phyloP scores from a whole-genome alignment of 176 grass and related monocot genomes.

The Avena eriantha region DNA sequence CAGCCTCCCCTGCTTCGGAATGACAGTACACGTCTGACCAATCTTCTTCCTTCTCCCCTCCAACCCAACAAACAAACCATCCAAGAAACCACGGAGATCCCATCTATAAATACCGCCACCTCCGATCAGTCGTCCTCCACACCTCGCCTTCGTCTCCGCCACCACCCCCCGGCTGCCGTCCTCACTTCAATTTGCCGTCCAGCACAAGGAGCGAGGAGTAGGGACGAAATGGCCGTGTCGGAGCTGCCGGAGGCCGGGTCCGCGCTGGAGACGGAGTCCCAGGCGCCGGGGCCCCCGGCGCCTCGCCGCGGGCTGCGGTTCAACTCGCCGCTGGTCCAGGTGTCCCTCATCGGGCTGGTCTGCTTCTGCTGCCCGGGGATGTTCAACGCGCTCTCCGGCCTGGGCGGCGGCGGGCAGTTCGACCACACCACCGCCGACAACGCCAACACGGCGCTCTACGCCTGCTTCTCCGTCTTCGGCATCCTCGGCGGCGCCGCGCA shows the following conservation, averaged over 20 bases:
- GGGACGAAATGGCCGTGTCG: constrained; percentile 13
- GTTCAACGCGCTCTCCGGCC: constrained; percentile 97
- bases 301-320: constrained; percentile 40
- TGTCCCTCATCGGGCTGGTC: constrained; percentile 71
- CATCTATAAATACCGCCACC: constrained; percentile 27
- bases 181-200: background rate
- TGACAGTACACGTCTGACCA: background rate
- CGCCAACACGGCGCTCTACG: constrained; percentile 95
- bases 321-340: constrained; percentile 89
- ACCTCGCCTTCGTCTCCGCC: constrained; percentile 8
- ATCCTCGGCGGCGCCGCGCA: constrained; percentile 75
- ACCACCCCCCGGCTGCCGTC: background rate
- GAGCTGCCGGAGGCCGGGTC: background rate
- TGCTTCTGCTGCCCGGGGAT: constrained; percentile 99
- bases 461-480: constrained; percentile 82
- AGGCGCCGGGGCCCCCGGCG: background rate
- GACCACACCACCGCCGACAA: constrained; percentile 73
- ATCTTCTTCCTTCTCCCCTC: background rate
- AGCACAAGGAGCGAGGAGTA: background rate
- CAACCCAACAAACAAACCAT: background rate
- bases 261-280: background rate
- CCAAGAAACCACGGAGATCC: background rate
- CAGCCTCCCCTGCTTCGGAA: background rate
- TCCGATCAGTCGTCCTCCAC: too few species aligned
- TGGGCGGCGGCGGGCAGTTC: constrained; percentile 89